Evolutionary conservation across 2,329 filamentous ascomycete species (phyloP).

Genomic region (Mycocentrospora acerina): DNA sequence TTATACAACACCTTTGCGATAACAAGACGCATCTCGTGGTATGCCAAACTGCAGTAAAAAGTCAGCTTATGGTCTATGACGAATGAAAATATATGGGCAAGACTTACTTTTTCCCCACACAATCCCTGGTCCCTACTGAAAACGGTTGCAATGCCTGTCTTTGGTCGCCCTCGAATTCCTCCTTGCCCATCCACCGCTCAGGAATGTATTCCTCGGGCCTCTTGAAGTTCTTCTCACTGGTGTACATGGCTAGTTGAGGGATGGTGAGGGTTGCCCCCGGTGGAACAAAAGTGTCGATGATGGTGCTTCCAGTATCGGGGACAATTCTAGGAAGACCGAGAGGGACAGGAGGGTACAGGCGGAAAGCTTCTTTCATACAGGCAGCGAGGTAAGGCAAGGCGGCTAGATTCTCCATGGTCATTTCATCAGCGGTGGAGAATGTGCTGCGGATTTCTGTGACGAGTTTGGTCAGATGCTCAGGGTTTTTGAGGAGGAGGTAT

Average conservation of each 20-base stretch:
- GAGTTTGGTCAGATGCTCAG: conserved; percentile 26
- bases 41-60: conserved; percentile 30
- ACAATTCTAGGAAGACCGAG: conserved; percentile 37
- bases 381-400: conserved; percentile 42
- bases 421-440: conserved; percentile 32
- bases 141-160: conserved; percentile 47
- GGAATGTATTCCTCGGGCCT: conserved; percentile 42
- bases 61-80: no score
- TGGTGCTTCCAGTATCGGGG: conserved; percentile 37
- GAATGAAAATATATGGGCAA: not conserved
- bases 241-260: conserved; percentile 22
- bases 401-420: conserved; percentile 33
- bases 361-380: conserved; percentile 45
- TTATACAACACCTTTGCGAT: conserved; percentile 39
- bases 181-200: conserved; percentile 43
- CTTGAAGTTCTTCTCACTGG: conserved; percentile 33
- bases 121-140: conserved; percentile 45
- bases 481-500: conserved; percentile 37
- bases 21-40: conserved; percentile 48
- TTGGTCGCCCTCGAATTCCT: conserved; percentile 28
- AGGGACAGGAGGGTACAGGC: conserved; percentile 47
- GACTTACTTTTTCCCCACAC: conserved; percentile 41
- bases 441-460: conserved; percentile 30
- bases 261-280: conserved; percentile 17
- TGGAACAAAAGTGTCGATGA: conserved; percentile 42